Evolutionary conservation across 208 protist genomes (phyloP), one percentile per base, ranked within the genome.

Genomic region (Blastocrithidia nonstop): DNA sequence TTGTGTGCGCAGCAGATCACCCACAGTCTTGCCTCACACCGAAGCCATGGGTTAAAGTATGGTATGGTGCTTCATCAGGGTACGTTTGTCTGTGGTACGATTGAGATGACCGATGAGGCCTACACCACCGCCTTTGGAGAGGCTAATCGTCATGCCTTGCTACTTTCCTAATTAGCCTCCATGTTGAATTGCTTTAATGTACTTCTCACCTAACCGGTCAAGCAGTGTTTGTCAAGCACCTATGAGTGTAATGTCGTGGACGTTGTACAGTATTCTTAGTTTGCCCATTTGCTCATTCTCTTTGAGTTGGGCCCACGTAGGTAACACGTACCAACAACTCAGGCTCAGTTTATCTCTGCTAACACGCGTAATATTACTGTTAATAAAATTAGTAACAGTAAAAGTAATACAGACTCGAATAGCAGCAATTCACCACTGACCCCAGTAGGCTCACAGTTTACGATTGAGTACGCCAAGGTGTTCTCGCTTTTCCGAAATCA

Each of bases 241-340:
- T 87, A 87, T 46, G 76, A 91, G 28, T 85, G 71, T 45, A 69
- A 73, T 27, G 78, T 91, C 45, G 71, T 91, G 0, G 82, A 91
- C 47, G 73, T 87, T 13, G 67, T 91, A 22, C 57, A 65, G 32
- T 54, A 66, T 13, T 54, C 61, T 6, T 59, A 57, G 36, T 46
- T 62, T 15, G 55, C 62, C 20, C 65, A 68, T 31, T 61, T 62
- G 27, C 59, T 90, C 40, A 60, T 77, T 22, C 61, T 90, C 22
- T 90, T 86, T 42, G 76, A 90, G 41, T n/a, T n/a, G n/a, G n/a
- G n/a, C n/a, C n/a, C n/a, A n/a, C n/a, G n/a, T n/a, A n/a, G n/a
- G n/a, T n/a, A n/a, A n/a, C n/a, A n/a, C n/a, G n/a, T n/a, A n/a
- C n/a, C n/a, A n/a, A n/a, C n/a, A n/a, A n/a, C n/a, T n/a, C n/a